A percentile compares a stretch with the other conserved stretches of the same genome.
These are phyloP conservation scores for Medicago truncatula DNA, from an alignment of 306 rosid species.

Conservation along the genomic window DNA sequence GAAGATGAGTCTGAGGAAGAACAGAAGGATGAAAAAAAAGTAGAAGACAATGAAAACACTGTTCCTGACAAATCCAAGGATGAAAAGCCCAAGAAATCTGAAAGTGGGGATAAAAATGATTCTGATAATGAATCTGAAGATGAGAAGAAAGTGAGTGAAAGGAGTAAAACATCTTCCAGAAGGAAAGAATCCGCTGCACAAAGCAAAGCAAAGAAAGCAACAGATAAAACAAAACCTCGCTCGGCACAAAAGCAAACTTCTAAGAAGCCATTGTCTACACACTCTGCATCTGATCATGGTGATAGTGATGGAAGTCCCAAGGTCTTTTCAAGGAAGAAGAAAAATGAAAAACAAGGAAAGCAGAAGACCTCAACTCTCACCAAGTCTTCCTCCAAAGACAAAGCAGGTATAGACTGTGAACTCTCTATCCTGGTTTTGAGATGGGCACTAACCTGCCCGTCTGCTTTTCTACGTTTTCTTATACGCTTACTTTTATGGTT, in stretches of 20 bases:
- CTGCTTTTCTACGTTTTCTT: too few species aligned
- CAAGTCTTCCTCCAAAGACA: slow-evolving; percentile 74
- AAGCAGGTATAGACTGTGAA: slow-evolving; percentile 55
- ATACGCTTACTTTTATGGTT: too few species aligned
- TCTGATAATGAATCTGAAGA: slow-evolving; percentile 79
- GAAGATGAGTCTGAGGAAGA: slow-evolving; percentile 71
- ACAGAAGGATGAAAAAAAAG: slow-evolving; percentile 61
- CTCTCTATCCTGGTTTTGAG: neutral
- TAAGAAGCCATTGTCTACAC: slow-evolving; percentile 57
- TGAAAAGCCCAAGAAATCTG: slow-evolving; percentile 65
- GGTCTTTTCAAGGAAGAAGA: slow-evolving; percentile 84
- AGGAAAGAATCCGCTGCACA: slow-evolving; percentile 70
- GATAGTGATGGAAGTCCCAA: slow-evolving; percentile 73
- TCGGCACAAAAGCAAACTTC: slow-evolving; percentile 48
- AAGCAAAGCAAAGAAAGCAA: slow-evolving; percentile 58
- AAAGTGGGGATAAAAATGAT: slow-evolving; percentile 76
- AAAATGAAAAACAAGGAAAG: slow-evolving; percentile 56
- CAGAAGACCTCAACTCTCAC: slow-evolving; percentile 52
- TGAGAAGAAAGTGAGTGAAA: slow-evolving; percentile 44
- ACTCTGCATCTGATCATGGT: slow-evolving; percentile 59
- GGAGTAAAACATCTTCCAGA: slow-evolving; percentile 54
- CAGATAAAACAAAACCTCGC: slow-evolving; percentile 55
- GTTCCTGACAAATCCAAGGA: slow-evolving; percentile 76
- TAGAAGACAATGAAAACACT: slow-evolving; percentile 73
- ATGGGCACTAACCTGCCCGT: too few species aligned